Base-by-base conservation (phyloP, 176 grass and related monocot species). In the Aegilops speltoides region DNA sequence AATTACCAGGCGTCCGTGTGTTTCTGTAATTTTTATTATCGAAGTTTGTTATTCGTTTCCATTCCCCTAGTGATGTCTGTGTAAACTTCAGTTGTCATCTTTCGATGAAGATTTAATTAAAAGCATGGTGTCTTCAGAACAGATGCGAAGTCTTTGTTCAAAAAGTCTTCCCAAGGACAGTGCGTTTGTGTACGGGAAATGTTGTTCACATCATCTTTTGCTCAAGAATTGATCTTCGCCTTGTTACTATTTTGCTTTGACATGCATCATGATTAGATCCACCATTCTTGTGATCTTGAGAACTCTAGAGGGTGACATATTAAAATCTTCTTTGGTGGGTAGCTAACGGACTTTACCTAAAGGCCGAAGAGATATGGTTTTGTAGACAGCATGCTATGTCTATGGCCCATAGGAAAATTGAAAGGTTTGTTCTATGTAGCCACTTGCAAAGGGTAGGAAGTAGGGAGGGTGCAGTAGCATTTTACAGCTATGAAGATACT, bases 1-100 rank as follows among this genome's bases (percentile, higher is more conserved):
- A 38, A 40, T 77, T 77, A 52, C 29, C 29, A 15, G 68, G 64
- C 17, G 25, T 82, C 40, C 11, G 34, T 91, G 73, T 91, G 41
- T 78, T 29, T 71, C 11, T 86, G 22, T 78, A 70, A 13, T 34
- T 72, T 34, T 66, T 54, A 62, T 48, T 54, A 54, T 7, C 16
- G 17, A 2, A 36, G 36, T 75, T 56, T 1, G 1, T 19, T 31
- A 14, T 85, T 85, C 6, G 4, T 88, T 88, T 88, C 10, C 23
- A 17, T 78, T 38, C 40, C 32, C 23, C 2, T 43, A 38, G 41
- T 85, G 34, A 6, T 85, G 60, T 41, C 50, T 69, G 46, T 68
- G 23, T 52, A 69, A 87, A 76, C 34, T 32, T 54, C 4, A 16
- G 5, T 91, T 38, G 0, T n/a, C 46, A 41, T 69, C 25, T 33